These are phyloP conservation scores for Syzygium jambos DNA, from an alignment of 345 rosid genomes.

Conservation along the genomic window DNA sequence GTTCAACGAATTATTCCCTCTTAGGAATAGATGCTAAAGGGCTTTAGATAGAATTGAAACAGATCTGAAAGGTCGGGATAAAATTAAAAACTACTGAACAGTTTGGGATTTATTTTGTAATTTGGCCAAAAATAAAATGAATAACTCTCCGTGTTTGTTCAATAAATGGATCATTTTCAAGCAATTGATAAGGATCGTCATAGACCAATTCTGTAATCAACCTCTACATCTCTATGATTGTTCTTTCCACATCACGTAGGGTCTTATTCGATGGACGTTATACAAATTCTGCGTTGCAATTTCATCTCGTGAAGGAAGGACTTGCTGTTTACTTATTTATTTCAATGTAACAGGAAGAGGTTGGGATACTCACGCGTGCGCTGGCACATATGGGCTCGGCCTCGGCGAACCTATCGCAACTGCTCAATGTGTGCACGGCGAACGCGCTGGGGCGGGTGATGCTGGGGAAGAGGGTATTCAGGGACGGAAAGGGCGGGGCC, in stretches of 20 bases:
- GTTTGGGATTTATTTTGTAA: not conserved
- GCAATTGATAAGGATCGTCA: not conserved
- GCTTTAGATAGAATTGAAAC: not conserved
- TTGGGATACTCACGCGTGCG: conserved; percentile 28
- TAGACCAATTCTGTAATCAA: not conserved
- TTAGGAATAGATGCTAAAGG: not conserved
- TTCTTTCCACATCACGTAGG: not conserved
- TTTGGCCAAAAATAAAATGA: not conserved
- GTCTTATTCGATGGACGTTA: not conserved
- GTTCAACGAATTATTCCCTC: not conserved
- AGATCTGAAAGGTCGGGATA: not conserved
- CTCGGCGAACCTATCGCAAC: conserved; percentile 41
- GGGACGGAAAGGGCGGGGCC: conserved; percentile 29
- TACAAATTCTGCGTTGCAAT: not conserved
- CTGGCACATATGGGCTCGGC: conserved; percentile 18
- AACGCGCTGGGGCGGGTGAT: conserved; percentile 74
- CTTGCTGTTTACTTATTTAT: not conserved
- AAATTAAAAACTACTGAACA: not conserved
- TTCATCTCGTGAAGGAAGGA: not conserved
- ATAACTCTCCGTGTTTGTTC: not conserved
- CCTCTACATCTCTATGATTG: not conserved
- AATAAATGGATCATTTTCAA: not conserved
- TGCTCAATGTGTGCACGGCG: conserved; percentile 53
- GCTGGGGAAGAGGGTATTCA: conserved; percentile 63
- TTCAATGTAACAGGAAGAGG: conserved; percentile 42